Conservation (phyloP, 495 filamentous ascomycete genomes). For the Annulohypoxylon maeteangense region DNA sequence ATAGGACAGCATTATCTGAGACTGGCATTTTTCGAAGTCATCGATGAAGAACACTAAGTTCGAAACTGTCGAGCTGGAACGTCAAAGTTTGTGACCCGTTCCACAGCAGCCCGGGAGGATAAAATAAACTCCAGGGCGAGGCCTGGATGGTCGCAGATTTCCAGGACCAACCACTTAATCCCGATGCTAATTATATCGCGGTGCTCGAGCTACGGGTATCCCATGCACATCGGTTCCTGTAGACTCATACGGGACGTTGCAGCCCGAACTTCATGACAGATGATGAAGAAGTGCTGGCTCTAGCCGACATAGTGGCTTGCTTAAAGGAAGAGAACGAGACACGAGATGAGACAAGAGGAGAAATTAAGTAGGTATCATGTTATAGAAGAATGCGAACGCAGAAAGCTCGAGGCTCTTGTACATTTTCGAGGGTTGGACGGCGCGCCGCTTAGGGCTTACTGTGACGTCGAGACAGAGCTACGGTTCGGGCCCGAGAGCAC, state of each 20-base stretch:
- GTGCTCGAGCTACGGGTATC: not conserved
- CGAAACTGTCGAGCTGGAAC: not conserved
- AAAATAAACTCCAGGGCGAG: not conserved
- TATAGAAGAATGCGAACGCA: not conserved
- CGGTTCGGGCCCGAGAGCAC: slow-evolving; percentile 23
- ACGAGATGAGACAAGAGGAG: slow-evolving; percentile 12
- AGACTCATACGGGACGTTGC: not conserved
- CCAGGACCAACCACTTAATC: not conserved
- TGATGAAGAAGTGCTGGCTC: not conserved
- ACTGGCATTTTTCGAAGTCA: slow-evolving; percentile 16
- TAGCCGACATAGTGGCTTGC: slow-evolving; percentile 1
- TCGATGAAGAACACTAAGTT: not conserved
- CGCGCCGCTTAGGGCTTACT: slow-evolving; percentile 25
- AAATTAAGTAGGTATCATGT: no score
- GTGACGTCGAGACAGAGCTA: slow-evolving; percentile 25
- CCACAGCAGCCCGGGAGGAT: not conserved
- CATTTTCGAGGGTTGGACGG: not conserved
- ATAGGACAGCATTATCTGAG: not conserved
- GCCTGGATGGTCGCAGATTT: not conserved
- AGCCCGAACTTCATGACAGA: not conserved
- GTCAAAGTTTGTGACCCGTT: not conserved
- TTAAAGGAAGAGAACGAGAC: not conserved
- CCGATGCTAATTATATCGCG: slow-evolving; percentile 14
- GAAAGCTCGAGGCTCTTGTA: slow-evolving; percentile 11
- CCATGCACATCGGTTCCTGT: slow-evolving; percentile 1